Conservation (phyloP, 441 rosid species). For the Bruguiera hainesii region DNA sequence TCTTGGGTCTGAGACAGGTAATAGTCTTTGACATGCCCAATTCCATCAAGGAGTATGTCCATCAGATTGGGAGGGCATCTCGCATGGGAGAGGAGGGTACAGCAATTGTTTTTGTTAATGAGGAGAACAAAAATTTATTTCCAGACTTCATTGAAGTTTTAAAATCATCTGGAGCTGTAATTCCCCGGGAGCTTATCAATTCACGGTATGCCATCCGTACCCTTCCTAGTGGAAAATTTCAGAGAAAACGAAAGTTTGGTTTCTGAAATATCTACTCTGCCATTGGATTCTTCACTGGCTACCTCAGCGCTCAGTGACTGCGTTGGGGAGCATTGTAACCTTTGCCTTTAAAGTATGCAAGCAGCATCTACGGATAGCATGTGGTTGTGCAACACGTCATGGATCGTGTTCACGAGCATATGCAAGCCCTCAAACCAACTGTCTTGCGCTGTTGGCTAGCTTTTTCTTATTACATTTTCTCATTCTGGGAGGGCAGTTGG, state of each 20-base stretch:
- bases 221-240: slow-evolving; percentile 37
- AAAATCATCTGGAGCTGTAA: slow-evolving; percentile 63
- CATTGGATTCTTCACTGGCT: background rate
- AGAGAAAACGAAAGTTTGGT: slow-evolving; percentile 60
- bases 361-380: background rate
- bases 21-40: slow-evolving; percentile 87
- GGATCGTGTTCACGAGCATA: background rate
- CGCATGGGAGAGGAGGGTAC: slow-evolving; percentile 71
- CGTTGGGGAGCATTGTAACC: background rate
- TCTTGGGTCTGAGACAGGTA: slow-evolving; percentile 74
- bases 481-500: background rate
- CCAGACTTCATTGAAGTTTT: slow-evolving; percentile 54
- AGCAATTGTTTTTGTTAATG: slow-evolving; percentile 62
- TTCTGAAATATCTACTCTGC: slow-evolving; percentile 26
- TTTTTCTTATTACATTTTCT: background rate
- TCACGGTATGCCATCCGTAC: slow-evolving; percentile 33
- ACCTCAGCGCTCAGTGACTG: background rate
- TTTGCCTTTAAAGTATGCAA: background rate
- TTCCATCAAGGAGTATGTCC: slow-evolving; percentile 72
- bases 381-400: background rate
- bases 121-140: slow-evolving; percentile 61
- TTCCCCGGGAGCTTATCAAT: slow-evolving; percentile 69
- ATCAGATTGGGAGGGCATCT: slow-evolving; percentile 89
- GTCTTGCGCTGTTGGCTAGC: background rate
- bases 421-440: background rate